Evolutionary conservation across 2,329 filamentous ascomycete genomes (phyloP).

Genomic region (Xylariaceae sp.): DNA sequence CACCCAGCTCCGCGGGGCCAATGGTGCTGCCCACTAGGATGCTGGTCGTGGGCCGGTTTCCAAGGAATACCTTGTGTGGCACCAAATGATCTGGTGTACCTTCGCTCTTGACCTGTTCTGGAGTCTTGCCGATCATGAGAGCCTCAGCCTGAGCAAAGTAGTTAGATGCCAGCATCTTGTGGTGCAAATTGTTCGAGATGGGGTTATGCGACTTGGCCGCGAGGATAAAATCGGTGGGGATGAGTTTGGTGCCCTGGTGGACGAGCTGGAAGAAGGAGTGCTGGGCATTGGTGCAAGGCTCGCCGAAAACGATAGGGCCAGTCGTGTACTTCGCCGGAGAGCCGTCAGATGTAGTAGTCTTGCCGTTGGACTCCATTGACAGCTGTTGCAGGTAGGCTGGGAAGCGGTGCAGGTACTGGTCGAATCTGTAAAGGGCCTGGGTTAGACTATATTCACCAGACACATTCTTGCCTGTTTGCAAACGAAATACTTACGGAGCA

Average conservation of each 20-base stretch:
- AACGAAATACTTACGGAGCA: conserved; percentile 71
- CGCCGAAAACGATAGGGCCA: conserved; percentile 92
- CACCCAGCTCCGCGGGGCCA: conserved; percentile 90
- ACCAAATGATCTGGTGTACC: conserved; percentile 76
- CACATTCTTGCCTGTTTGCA: background rate
- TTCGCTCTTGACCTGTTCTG: conserved; percentile 79
- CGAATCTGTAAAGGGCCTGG: conserved; percentile 65
- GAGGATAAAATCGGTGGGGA: conserved; percentile 97
- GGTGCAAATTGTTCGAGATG: conserved; percentile 88
- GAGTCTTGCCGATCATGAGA: conserved; percentile 88
- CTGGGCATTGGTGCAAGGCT: conserved; percentile 98
- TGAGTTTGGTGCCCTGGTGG: conserved; percentile 98
- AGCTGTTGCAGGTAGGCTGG: conserved; percentile 98
- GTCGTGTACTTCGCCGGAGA: conserved; percentile 97
- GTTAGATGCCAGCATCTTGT: conserved; percentile 94
- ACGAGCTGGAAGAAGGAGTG: conserved; percentile 99
- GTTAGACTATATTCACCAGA: background rate
- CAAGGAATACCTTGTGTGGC: conserved; percentile 98
- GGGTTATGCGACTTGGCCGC: conserved; percentile 97
- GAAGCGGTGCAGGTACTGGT: conserved; percentile 99
- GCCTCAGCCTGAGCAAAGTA: conserved; percentile 90
- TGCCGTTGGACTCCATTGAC: conserved; percentile 99
- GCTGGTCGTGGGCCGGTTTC: conserved; percentile 94
- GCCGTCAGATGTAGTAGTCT: conserved; percentile 89
- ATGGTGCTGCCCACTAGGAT: conserved; percentile 91